Evolutionary conservation across 164 flowering plant species (phyloP).

Genomic region (Protea cynaroides): DNA sequence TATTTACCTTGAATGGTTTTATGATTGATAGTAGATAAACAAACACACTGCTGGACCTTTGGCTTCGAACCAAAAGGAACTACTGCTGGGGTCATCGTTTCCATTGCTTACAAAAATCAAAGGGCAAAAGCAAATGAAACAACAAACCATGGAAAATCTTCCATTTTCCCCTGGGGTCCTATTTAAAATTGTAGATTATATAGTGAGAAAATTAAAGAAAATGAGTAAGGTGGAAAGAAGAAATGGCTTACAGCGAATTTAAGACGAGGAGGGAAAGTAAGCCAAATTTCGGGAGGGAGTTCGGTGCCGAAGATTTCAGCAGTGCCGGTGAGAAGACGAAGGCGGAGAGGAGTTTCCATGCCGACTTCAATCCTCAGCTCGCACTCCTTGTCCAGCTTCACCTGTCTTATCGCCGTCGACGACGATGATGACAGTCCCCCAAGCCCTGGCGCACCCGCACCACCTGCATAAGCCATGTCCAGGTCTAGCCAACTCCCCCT

Average conservation of each 20-base stretch:
- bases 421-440: slow-evolving; percentile 6
- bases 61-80: no score
- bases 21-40: no score
- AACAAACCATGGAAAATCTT: no score
- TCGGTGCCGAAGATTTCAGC: slow-evolving; percentile 95
- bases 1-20: no score
- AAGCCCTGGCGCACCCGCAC: slow-evolving; percentile 18
- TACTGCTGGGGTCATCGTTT: no score
- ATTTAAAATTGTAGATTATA: no score
- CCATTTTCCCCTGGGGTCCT: no score
- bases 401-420: slow-evolving; percentile 36
- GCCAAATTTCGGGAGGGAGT: slow-evolving; percentile 84
- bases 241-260: slow-evolving; percentile 71
- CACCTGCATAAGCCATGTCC: slow-evolving; percentile 50
- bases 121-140: no score
- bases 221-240: background rate
- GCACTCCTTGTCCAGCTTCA: slow-evolving; percentile 76
- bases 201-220: background rate
- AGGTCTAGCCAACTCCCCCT: background rate
- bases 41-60: no score
- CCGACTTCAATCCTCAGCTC: slow-evolving; percentile 80
- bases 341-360: slow-evolving; percentile 52
- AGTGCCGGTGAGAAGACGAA: slow-evolving; percentile 64
- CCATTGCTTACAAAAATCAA: no score
- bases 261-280: slow-evolving; percentile 70